Conservation (phyloP, 2,329 filamentous ascomycete species). For the Allantophomopsis cytisporea region DNA sequence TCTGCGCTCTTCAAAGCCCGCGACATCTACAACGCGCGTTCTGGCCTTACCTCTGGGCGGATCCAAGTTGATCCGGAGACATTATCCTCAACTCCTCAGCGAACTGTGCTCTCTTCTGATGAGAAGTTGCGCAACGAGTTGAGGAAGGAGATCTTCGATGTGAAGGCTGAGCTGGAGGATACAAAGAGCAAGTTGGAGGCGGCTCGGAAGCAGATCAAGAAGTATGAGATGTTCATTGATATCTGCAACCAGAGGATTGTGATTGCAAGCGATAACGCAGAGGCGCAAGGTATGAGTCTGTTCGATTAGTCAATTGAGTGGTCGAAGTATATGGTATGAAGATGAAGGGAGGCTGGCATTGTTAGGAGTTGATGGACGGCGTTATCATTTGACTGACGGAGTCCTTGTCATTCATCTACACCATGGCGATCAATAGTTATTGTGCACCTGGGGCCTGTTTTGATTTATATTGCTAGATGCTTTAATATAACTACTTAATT, state of each 20-base stretch:
- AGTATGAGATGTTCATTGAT: constrained; percentile 58
- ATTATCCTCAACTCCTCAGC: constrained; percentile 51
- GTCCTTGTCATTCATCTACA: no score
- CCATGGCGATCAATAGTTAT: no score
- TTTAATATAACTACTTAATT: no score
- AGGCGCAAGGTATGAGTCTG: constrained; percentile 6
- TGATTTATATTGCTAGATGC: no score
- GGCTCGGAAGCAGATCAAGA: constrained; percentile 42
- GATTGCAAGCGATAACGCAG: constrained; percentile 29
- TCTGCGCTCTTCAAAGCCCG: constrained; percentile 48
- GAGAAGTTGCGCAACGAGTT: constrained; percentile 50
- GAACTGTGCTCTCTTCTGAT: constrained; percentile 47
- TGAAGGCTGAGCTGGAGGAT: constrained; percentile 36
- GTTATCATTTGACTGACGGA: no score
- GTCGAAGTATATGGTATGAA: no score
- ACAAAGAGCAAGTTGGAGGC: constrained; percentile 37
- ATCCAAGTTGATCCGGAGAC: constrained; percentile 36
- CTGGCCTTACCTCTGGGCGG: constrained; percentile 52
- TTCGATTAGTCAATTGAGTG: constrained; percentile 5
- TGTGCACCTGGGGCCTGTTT: no score
- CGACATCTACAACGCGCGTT: constrained; percentile 55
- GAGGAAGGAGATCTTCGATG: constrained; percentile 43
- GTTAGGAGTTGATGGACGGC: no score
- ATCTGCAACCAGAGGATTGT: constrained; percentile 56
- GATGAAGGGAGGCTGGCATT: no score